Base-by-base conservation (phyloP, 2,329 filamentous ascomycete species). In the Verticillium zaregamsianum region DNA sequence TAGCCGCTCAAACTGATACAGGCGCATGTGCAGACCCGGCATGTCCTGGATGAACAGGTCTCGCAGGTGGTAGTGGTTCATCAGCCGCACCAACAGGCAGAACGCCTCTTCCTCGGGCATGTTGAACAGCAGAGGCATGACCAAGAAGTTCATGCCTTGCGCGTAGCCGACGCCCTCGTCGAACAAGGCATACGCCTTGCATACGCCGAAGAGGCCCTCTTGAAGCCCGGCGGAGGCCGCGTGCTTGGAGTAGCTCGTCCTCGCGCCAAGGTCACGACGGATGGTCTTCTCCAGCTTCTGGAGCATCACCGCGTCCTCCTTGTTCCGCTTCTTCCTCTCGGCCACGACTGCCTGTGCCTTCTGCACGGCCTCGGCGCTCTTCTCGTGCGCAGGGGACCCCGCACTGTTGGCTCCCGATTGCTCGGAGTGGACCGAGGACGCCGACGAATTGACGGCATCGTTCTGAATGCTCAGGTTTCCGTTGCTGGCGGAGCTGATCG, bases 71-170 rank as follows among this genome's bases (percentile, higher is more conserved):
- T 98, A 99, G 67, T 97, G 92, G 77, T 96, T 96, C 95, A 99
- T 99, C 60, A 99, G 78, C 66, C 92, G 89, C 20, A 97, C 93
- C 31, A 99, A 85, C 20, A 99, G 80, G 69, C 92, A 95, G 72
- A 99, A 99, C 0, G 95, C 94, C 77, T 99, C 95, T 72, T 96
- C 93, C 76, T 98, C 94, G 2, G 93, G 91, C 93, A 98, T 97
- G 73, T 97, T 98, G 79, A 99, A 97, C 1, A 99, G 81, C 20
- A 99, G 76, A 28, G 96, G 95, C 93, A 98, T 98, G 57, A 93
- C 91, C 63, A 99, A 86, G 71, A 99, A 99, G 73, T 98, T 99
- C 91, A 99, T 97, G 72, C 95, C 95, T 75, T 99, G 95, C 0
- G 96, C 94, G 74, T 99, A 99, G 35, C 95, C 94, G 39, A 99